These are phyloP conservation scores for Populus tremula DNA, from an alignment of 345 rosid species.

Conservation along the genomic window DNA sequence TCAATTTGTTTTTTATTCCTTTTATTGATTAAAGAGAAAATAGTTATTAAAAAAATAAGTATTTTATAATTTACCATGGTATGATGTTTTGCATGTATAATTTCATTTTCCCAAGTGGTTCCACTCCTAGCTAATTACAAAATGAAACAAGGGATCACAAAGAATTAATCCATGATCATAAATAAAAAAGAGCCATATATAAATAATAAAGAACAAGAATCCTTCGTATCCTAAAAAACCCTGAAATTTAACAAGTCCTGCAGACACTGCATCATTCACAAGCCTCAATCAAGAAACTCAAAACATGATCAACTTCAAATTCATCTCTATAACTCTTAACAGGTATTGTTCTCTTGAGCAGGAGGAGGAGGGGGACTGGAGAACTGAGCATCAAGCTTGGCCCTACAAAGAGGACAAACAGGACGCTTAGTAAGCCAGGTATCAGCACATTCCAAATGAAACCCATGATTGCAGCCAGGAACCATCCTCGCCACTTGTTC, in stretches of 20 bases:
- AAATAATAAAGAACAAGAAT: too few species aligned
- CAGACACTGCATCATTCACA: background rate
- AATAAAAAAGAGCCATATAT: too few species aligned
- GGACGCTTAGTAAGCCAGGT: constrained; percentile 69
- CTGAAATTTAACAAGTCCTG: background rate
- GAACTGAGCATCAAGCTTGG: constrained; percentile 40
- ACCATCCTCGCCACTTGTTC: constrained; percentile 58
- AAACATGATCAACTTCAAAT: background rate
- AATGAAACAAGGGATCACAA: too few species aligned
- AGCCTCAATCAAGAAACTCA: background rate
- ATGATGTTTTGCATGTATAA: too few species aligned
- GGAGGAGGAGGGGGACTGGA: background rate
- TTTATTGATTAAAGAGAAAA: too few species aligned
- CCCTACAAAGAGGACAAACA: constrained; percentile 69
- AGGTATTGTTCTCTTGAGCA: constrained; percentile 5
- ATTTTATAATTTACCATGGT: too few species aligned
- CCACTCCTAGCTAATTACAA: too few species aligned
- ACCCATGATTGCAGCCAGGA: constrained; percentile 87
- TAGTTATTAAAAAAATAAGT: too few species aligned
- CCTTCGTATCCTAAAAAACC: too few species aligned
- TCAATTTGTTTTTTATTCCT: too few species aligned
- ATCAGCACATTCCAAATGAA: constrained; percentile 73
- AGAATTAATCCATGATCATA: too few species aligned
- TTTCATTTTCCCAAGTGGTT: too few species aligned
- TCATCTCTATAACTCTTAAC: constrained; percentile 1